Evolutionary conservation across 2,329 filamentous ascomycete genomes (phyloP).

Genomic region (Aulographum hederae): DNA sequence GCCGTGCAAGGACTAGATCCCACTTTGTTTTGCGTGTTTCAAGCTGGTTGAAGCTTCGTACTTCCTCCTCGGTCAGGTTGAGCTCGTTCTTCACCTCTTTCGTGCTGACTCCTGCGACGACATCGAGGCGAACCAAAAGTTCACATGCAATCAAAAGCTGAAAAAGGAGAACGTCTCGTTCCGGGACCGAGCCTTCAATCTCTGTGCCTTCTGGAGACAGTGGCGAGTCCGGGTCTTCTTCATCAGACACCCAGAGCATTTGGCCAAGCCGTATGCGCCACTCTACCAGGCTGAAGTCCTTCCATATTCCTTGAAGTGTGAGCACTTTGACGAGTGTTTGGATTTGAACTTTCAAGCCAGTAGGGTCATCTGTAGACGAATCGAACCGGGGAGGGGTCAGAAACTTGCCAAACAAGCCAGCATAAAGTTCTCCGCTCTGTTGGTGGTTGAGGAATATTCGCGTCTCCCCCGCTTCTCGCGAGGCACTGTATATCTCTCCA

Average conservation of each 20-base stretch:
- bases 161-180: constrained; percentile 34
- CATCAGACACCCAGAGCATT: constrained; percentile 41
- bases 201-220: constrained; percentile 9
- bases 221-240: too few relatives aligned
- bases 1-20: constrained; percentile 34
- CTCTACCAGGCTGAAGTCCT: constrained; percentile 56
- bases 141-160: constrained; percentile 37
- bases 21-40: constrained; percentile 35
- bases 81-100: constrained; percentile 19
- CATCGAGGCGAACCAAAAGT: constrained; percentile 34
- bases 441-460: constrained; percentile 30
- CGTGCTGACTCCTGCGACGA: constrained; percentile 16
- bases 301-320: constrained; percentile 48
- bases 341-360: constrained; percentile 50
- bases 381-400: constrained; percentile 20
- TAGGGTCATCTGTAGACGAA: constrained; percentile 32
- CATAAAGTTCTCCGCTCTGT: constrained; percentile 32
- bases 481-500: constrained; percentile 35
- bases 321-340: constrained; percentile 48
- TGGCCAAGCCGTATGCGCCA: constrained; percentile 59
- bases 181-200: constrained; percentile 12
- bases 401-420: constrained; percentile 23
- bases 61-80: constrained; percentile 22
- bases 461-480: constrained; percentile 33
- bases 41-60: constrained; percentile 25